Evolutionary conservation across 495 filamentous ascomycete species (phyloP), one percentile per base, ranked within the genome.

Genomic region (Podospora pseudocomata): DNA sequence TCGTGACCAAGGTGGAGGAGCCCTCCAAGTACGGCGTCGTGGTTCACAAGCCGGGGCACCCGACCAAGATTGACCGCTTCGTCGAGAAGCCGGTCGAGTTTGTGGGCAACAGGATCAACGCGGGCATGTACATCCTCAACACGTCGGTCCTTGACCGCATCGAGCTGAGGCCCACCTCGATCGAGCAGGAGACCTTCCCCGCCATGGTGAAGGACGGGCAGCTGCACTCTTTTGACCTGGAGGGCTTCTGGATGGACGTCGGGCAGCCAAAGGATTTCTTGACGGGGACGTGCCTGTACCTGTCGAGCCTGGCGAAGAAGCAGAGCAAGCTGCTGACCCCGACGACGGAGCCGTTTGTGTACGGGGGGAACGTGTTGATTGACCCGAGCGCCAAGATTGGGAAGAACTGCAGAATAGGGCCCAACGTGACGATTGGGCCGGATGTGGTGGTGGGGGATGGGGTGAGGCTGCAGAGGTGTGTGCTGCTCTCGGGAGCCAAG

Each of bases 161-260:
- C 75, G 96, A 98, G 76, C 88, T 98, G 70, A 92, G 96, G 62
- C 95, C 95, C 34, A 99, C 96, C 49, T 97, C 93, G n/a, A 99
- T 99, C 79, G 95, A 99, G 81, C 95, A 98, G 82, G 95, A 99
- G 82, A 99, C 93, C 28, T 99, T 99, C 91, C 95, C 95, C 56
- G 90, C 92, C 68, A 96, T 99, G 74, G 90, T 89, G 79, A 88
- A 85, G 74, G 96, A 97, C 76, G 92, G 93, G 65, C 88, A 96
- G 80, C 82, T 99, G 60, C 95, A 99, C 86, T 97, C 94, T 2
- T 97, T 97, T 78, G 95, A 99, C 79, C 86, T 99, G 53, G 96
- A 99, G 71, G 94, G 95, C 71, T 99, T 97, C 85, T 99, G 95
- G 95, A 99, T 99, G 95, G 95, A 99, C 74, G 94, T 99, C 67